Base-by-base conservation (phyloP, 805 yeast genomes). In the Candida methanosorbosa region DNA sequence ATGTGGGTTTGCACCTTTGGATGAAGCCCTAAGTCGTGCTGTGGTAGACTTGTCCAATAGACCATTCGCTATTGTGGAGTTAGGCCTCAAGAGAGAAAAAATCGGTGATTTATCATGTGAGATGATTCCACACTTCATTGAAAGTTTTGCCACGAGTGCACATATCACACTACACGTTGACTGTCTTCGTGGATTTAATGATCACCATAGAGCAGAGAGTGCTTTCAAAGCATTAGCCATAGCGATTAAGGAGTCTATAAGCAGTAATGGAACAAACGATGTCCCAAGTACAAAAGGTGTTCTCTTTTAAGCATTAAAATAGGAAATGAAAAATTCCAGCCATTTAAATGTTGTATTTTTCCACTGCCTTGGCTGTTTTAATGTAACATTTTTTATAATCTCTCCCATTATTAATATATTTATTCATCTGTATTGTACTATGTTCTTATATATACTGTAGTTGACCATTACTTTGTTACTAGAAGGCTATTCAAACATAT, bases 221-320 rank as follows among this genome's bases (percentile, higher is more conserved):
- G 97, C 98, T 0, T 92, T 92, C 64, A 92, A 92, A 63, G 96
- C 97, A 0, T 64, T 90, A 43, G 98, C 98, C 0, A 68, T 92
- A 16, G 98, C 98, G 4, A 68, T 92, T 33, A 80, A 76, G 46
- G 95, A 87, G 54, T 90, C 97, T 18, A 78, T 73, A 32, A 69
- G 90, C 9, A 68, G 72, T 45, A 86, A 86, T 22, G 97, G 97
- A 22, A 74, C 81, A 18, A 69, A 86, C 52, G 98, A 92, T 41
- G 84, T 92, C 30, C 98, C 98, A 16, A 81, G 94, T 36, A 92
- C 98, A 9, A 92, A 92, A 63, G 98, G 98, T 36, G 97, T 92
- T 9, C 65, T 90, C 31, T 79, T 80, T 61, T 81, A 54, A 51
- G 16, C 12, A 17, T n/a, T n/a, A n/a, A n/a, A n/a, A n/a, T n/a